Base-by-base conservation (phyloP, 106 monocot genomes). In the Apostasia shenzhenica region DNA sequence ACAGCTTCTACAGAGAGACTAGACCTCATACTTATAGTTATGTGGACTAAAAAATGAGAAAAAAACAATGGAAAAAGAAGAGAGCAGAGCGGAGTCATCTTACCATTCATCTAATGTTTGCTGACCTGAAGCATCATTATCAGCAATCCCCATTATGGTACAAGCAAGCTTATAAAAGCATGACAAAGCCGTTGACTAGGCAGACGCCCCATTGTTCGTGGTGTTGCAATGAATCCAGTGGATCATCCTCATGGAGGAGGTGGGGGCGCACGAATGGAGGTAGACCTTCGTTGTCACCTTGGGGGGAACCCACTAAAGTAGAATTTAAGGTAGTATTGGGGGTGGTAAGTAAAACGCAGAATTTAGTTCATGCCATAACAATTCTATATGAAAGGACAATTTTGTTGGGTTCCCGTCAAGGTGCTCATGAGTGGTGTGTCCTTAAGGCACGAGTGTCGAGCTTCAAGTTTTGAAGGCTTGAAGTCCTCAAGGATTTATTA, bases 221-320 rank as follows among this genome's bases (percentile, higher is more conserved):
- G 53, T 68, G 68, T 68, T 68, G 5, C 68, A 6, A 53, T 54
- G 39, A 54, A 68, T 53, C 77, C 80, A 1, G 70, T 87, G 63
- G 87, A 87, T 80, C 87, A 87, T 78, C 87, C 87, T 5, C 87
- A 87, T 69, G 87, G 87, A 44, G 83, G 87, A 63, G 80, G 87
- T 51, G 87, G 68, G 87, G 87, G 26, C 59, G 83, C 52, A 83
- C 80, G 10, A 73, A 63, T 43, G 77, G 77, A 68, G 76, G 81
- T 45, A 72, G 77, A 43, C 72, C 81, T 61, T 81, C 72, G 48
- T 72, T 81, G 8, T 72, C 76, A 26, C 81, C 81, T 55, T 81
- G 81, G 77, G 81, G 81, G 6, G 73, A 81, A 54, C 68, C 81
- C 38, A 81, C 77, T 6, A 72, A 81, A 77, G 72, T 61, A 46